Evolutionary conservation across 2,329 filamentous ascomycete genomes (phyloP).

Genomic region (Diplocarpon mali): DNA sequence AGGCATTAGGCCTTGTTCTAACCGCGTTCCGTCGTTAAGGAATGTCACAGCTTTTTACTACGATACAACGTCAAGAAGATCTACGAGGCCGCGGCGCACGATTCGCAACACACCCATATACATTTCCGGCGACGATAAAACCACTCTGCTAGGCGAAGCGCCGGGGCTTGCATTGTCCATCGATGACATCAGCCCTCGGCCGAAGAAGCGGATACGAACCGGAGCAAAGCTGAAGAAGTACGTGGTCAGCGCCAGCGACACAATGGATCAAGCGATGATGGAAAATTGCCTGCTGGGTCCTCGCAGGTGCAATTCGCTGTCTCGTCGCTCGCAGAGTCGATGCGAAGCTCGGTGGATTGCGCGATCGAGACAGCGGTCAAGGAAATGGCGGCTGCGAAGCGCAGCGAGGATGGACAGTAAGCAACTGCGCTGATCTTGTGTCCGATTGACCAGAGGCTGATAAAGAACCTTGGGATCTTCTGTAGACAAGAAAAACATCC

Average conservation of each 20-base stretch:
- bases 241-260: not conserved
- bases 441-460: not conserved
- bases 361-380: slow-evolving; percentile 4
- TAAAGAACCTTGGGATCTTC: not conserved
- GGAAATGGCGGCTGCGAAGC: not conserved
- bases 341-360: slow-evolving; percentile 7
- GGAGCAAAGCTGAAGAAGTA: not conserved
- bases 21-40: no score
- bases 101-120: no score
- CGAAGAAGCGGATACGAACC: not conserved
- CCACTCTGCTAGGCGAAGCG: no score
- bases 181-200: not conserved
- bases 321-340: not conserved
- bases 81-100: no score
- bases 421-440: not conserved
- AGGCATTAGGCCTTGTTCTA: no score
- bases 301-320: not conserved
- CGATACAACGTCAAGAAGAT: no score
- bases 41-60: no score
- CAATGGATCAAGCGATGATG: slow-evolving; percentile 1
- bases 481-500: no score
- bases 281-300: not conserved
- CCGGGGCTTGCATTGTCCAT: not conserved
- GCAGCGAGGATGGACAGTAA: not conserved
- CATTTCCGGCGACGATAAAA: no score